A percentile compares a stretch with the other conserved stretches of the same genome.
Conservation (phyloP, 495 filamentous ascomycete species). For the Penicillium ucsense region DNA sequence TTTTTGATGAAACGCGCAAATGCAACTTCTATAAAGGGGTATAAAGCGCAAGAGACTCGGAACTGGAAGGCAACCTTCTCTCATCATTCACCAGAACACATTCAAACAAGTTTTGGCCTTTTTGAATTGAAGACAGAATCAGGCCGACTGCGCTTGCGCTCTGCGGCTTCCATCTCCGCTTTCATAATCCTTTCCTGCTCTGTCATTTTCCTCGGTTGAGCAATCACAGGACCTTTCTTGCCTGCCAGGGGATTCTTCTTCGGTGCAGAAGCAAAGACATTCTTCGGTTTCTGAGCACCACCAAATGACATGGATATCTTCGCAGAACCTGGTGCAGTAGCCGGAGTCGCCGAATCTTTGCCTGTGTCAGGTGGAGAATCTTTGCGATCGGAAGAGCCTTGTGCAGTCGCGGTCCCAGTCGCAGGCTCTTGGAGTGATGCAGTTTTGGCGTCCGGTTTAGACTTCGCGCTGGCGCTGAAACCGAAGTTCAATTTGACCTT, state of each 20-base stretch:
- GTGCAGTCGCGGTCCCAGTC: neutral
- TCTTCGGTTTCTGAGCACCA: slow-evolving; percentile 56
- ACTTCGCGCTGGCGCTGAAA: slow-evolving; percentile 30
- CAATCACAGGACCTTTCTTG: slow-evolving; percentile 51
- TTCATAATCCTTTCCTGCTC: slow-evolving; percentile 90
- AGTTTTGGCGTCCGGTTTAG: slow-evolving; percentile 19
- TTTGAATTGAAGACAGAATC: slow-evolving; percentile 26
- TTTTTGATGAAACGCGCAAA: too few species aligned
- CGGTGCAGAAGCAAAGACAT: slow-evolving; percentile 61
- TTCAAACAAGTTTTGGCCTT: slow-evolving; percentile 25
- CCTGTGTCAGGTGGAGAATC: slow-evolving; percentile 6
- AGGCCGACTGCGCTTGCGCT: slow-evolving; percentile 49
- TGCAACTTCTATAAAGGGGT: neutral
- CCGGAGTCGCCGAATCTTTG: slow-evolving; percentile 12
- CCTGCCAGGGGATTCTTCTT: slow-evolving; percentile 57
- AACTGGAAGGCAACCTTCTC: neutral
- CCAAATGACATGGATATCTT: slow-evolving; percentile 51
- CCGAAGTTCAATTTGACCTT: slow-evolving; percentile 75
- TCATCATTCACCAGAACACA: neutral
- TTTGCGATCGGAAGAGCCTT: slow-evolving; percentile 7
- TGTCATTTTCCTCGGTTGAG: slow-evolving; percentile 67
- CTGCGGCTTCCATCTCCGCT: slow-evolving; percentile 60
- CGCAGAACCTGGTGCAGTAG: slow-evolving; percentile 9
- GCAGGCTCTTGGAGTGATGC: slow-evolving; percentile 11
- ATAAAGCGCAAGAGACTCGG: neutral